Conservation (phyloP, 345 rosid species). For the Angophora floribunda region DNA sequence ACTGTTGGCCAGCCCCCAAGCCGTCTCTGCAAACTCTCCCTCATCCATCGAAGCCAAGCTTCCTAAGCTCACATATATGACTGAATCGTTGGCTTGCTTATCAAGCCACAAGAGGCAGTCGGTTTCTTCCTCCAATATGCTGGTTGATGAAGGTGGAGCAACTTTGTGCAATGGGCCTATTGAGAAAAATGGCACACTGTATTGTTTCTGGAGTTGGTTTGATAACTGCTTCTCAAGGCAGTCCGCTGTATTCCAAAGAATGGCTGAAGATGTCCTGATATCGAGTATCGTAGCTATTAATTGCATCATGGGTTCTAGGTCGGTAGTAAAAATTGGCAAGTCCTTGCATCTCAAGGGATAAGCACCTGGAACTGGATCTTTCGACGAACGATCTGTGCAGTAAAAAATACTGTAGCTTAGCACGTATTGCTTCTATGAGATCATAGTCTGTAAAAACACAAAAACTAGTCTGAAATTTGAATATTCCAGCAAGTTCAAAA, state of each 20-base stretch:
- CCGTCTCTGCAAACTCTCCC: neutral
- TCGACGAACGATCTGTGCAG: neutral
- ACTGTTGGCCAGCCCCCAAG: neutral
- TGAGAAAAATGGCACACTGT: neutral
- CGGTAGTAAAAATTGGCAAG: neutral
- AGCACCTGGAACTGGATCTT: neutral
- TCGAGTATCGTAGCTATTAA: neutral
- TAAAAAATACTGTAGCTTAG: neutral
- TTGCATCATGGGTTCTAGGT: neutral
- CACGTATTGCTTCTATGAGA: neutral
- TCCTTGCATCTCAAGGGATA: neutral
- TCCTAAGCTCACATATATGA: neutral
- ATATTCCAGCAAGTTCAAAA: neutral
- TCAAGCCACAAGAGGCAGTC: neutral
- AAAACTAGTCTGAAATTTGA: neutral
- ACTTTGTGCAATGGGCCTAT: neutral
- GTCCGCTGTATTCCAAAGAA: neutral
- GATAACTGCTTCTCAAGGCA: neutral
- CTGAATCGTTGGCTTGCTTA: neutral
- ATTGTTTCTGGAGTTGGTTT: neutral
- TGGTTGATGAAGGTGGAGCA: neutral
- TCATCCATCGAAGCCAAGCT: neutral
- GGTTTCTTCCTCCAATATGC: neutral
- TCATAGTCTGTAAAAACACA: neutral
- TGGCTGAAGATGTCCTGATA: neutral